Evolutionary conservation across 345 rosid genomes (phyloP).

Genomic region (Rhodamnia argentea): DNA sequence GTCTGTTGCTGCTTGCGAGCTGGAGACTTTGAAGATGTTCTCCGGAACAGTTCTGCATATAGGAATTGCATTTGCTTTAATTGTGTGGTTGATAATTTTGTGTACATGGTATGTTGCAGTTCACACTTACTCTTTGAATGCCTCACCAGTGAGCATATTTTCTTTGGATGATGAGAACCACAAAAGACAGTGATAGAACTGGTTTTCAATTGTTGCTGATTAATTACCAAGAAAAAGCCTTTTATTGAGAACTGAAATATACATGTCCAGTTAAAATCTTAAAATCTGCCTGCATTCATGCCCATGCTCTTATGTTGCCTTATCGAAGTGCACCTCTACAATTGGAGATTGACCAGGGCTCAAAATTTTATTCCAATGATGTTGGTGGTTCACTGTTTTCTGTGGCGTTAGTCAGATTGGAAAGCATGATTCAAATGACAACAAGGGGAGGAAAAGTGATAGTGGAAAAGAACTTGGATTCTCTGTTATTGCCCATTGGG

Average conservation of each 20-base stretch:
- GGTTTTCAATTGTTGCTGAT: neutral
- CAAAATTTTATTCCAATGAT: neutral
- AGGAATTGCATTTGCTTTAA: slow-evolving; percentile 79
- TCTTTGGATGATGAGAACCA: neutral
- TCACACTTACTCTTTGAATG: neutral
- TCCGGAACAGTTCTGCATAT: slow-evolving; percentile 58
- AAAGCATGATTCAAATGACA: neutral
- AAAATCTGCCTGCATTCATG: neutral
- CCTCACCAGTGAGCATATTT: neutral
- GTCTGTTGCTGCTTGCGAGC: slow-evolving; percentile 74
- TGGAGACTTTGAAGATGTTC: slow-evolving; percentile 63
- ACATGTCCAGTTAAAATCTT: neutral
- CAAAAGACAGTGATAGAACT: neutral
- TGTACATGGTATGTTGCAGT: slow-evolving; percentile 43
- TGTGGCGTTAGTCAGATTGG: neutral
- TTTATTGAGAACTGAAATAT: neutral
- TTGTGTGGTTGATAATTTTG: slow-evolving; percentile 67
- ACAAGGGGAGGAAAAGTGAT: neutral
- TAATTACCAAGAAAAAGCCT: neutral
- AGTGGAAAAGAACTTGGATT: neutral
- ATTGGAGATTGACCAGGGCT: neutral
- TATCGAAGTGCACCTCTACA: neutral
- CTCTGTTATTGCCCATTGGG: neutral
- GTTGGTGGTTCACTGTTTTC: neutral
- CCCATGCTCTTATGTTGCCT: neutral